These are phyloP conservation scores for Clarireedia homoeocarpa DNA, from an alignment of 2,329 filamentous ascomycete species.

Conservation along the genomic window DNA sequence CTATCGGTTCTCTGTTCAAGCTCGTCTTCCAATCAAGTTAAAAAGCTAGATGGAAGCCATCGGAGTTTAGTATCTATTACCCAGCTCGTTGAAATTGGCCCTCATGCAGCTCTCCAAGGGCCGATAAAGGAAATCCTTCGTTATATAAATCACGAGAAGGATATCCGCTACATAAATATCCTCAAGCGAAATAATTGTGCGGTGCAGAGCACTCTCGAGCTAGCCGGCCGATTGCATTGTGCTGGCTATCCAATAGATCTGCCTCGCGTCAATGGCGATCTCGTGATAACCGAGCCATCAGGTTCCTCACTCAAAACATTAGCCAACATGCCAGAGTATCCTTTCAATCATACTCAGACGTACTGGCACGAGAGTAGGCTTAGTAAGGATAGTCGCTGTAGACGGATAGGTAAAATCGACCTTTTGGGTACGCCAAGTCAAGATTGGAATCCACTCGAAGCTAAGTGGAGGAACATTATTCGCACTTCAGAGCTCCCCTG, in stretches of 20 bases:
- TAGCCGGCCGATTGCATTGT: neutral
- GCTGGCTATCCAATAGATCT: neutral
- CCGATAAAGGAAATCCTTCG: constrained; percentile 3
- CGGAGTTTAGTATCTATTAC: neutral
- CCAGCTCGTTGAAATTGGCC: constrained; percentile 12
- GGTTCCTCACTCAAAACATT: constrained; percentile 19
- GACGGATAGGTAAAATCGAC: constrained; percentile 35
- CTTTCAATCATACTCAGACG: constrained; percentile 42
- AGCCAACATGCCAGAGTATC: constrained; percentile 41
- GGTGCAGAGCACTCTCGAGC: neutral
- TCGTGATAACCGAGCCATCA: too few relatives aligned
- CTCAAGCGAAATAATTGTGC: neutral
- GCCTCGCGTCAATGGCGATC: neutral
- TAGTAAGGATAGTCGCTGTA: constrained; percentile 36
- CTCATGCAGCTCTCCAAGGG: constrained; percentile 11
- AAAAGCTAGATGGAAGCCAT: neutral
- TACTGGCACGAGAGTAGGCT: constrained; percentile 47
- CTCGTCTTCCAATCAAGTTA: neutral
- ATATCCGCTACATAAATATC: neutral
- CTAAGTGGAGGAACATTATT: constrained; percentile 28
- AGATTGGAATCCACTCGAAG: constrained; percentile 17
- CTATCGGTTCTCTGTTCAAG: neutral
- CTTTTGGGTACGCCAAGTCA: constrained; percentile 23
- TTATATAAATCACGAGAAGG: neutral
- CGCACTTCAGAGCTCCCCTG: constrained; percentile 23